Conservation (phyloP, 2,329 filamentous ascomycete species). For the Diaporthe nobilis region DNA sequence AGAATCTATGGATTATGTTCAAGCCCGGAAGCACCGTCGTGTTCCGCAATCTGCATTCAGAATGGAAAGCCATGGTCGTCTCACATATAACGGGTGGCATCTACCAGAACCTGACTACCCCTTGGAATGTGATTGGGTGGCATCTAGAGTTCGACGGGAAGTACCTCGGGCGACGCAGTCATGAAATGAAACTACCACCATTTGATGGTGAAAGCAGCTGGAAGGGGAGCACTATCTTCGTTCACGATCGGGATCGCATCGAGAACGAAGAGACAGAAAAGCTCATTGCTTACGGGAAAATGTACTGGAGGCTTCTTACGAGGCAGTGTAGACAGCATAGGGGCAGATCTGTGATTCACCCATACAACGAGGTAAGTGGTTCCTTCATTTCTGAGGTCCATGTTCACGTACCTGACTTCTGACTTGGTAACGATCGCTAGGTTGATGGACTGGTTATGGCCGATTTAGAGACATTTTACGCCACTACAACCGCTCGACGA, state of each 20-base stretch:
- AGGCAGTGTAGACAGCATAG: constrained; percentile 43
- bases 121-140: background rate
- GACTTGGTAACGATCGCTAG: background rate
- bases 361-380: constrained; percentile 45
- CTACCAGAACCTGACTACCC: background rate
- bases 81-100: background rate
- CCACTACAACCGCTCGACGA: too few relatives aligned
- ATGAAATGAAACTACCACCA: accelerated
- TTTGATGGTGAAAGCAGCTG: background rate
- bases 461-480: constrained; percentile 13
- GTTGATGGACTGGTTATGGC: constrained; percentile 43
- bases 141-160: background rate
- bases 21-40: constrained; percentile 43
- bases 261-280: background rate
- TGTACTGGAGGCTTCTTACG: constrained; percentile 40
- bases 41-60: accelerated
- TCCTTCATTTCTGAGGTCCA: too few relatives aligned
- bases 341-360: constrained; percentile 40
- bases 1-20: constrained; percentile 42
- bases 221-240: accelerated
- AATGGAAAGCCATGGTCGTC: background rate
- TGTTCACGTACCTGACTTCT: too few relatives aligned
- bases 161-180: background rate
- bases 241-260: background rate
- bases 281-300: background rate